phyloP scores from a whole-genome alignment of 2,329 filamentous ascomycete species.

The Diaporthe australafricana region DNA sequence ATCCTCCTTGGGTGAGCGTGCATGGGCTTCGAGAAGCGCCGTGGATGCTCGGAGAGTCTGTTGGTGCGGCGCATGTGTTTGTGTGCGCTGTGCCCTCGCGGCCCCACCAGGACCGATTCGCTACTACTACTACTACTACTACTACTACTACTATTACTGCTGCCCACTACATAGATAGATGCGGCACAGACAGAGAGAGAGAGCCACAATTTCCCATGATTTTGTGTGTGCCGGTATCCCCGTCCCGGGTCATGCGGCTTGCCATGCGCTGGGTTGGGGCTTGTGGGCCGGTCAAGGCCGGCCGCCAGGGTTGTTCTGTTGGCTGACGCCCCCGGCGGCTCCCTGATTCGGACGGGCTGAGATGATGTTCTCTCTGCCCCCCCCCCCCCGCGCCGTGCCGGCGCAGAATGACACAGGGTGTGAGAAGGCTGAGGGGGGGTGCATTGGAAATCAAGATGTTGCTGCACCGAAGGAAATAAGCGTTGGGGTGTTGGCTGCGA shows the following conservation, averaged over 20 bases:
- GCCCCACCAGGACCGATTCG: too few relatives aligned
- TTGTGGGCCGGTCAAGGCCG: not conserved
- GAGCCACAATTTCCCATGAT: too few relatives aligned
- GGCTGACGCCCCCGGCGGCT: not conserved
- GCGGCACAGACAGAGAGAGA: not conserved
- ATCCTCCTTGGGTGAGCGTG: not conserved
- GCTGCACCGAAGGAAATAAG: slow-evolving; percentile 18
- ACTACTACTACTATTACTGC: not conserved
- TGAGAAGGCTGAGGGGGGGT: not conserved
- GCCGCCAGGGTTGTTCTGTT: not conserved
- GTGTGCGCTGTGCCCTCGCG: not conserved
- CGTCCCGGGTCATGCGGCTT: not conserved
- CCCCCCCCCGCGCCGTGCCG: slow-evolving; percentile 13
- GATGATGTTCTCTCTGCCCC: not conserved
- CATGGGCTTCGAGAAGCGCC: slow-evolving; percentile 17
- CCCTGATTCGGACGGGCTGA: not conserved
- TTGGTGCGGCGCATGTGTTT: not conserved
- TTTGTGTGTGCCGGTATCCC: not conserved
- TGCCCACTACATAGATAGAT: not conserved
- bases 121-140: too few relatives aligned
- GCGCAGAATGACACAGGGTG: not conserved
- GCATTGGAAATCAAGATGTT: slow-evolving; percentile 2
- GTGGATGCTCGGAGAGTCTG: not conserved
- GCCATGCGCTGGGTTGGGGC: not conserved
- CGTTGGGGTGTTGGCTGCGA: not conserved